A percentile compares a stretch with the other conserved stretches of the same genome.
Conservation (phyloP, 106 monocot genomes). For the Allium cepa region DNA sequence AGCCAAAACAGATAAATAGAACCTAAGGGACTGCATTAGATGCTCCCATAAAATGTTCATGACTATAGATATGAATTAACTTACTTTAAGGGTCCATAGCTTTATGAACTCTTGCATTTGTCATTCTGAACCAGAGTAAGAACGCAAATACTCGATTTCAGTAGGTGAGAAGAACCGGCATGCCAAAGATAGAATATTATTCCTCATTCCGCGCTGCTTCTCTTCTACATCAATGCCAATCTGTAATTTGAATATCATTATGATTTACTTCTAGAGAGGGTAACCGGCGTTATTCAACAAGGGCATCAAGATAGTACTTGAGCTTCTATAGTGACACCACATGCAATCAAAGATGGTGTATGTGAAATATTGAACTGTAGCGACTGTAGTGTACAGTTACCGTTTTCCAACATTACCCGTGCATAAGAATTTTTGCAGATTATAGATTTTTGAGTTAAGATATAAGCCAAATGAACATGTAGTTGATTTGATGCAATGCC, state of each 20-base stretch:
- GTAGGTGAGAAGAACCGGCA: slow-evolving; percentile 56
- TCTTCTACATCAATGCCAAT: slow-evolving; percentile 91
- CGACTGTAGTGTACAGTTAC: slow-evolving; percentile 28
- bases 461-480: not conserved
- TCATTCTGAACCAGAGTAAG: slow-evolving; percentile 35
- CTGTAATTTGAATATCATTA: slow-evolving; percentile 16
- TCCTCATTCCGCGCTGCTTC: slow-evolving; percentile 51
- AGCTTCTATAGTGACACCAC: slow-evolving; percentile 49
- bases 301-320: slow-evolving; percentile 25
- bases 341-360: slow-evolving; percentile 82
- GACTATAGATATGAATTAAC: not conserved
- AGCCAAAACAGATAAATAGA: too few species aligned
- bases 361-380: slow-evolving; percentile 92
- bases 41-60: too few species aligned
- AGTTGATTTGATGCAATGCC: too few species aligned
- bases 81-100: slow-evolving; percentile 83
- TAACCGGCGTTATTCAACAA: not conserved
- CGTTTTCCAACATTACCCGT: slow-evolving; percentile 56
- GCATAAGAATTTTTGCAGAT: not conserved
- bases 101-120: slow-evolving; percentile 58
- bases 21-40: too few species aligned
- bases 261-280: not conserved
- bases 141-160: slow-evolving; percentile 54
- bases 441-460: too few species aligned
- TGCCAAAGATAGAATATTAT: slow-evolving; percentile 49